Conservation (phyloP, 305 asterid species). For the Fraxinus baroniana region DNA sequence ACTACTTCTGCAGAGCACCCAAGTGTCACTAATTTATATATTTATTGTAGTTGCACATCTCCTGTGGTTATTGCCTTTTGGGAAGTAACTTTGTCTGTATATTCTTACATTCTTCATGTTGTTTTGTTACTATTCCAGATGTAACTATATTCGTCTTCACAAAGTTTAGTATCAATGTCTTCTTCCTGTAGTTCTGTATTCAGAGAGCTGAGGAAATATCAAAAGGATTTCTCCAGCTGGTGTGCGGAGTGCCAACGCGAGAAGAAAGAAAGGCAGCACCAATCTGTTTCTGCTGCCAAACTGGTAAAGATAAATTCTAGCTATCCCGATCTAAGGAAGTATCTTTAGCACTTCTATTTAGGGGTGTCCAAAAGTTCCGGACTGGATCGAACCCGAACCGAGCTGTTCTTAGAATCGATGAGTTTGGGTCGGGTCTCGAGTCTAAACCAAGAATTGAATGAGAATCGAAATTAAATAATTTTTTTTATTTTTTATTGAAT, state of each 20-base stretch:
- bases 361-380: too few relatives aligned
- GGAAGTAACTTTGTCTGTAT: not conserved
- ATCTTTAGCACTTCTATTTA: not conserved
- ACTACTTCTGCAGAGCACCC: not conserved
- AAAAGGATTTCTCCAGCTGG: slow-evolving; percentile 85
- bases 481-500: too few relatives aligned
- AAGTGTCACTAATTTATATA: not conserved
- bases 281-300: slow-evolving; percentile 59
- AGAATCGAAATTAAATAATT: too few relatives aligned
- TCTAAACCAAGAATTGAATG: too few relatives aligned
- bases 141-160: not conserved
- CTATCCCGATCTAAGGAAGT: not conserved
- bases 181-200: slow-evolving; percentile 67
- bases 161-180: slow-evolving; percentile 1
- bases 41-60: not conserved
- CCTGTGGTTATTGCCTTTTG: not conserved
- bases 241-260: slow-evolving; percentile 84
- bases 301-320: slow-evolving; percentile 44
- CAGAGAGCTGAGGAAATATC: slow-evolving; percentile 87
- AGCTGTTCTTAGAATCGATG: too few relatives aligned
- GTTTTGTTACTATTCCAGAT: not conserved
- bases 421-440: too few relatives aligned
- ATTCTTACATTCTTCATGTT: not conserved
- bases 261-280: slow-evolving; percentile 74
- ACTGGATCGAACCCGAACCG: too few relatives aligned